Percentiles rank a stretch among this genome's conserved stretches.
Evolutionary conservation across 1,284 basidiomycete species (phyloP).

Genomic region (Agaricales sp.): DNA sequence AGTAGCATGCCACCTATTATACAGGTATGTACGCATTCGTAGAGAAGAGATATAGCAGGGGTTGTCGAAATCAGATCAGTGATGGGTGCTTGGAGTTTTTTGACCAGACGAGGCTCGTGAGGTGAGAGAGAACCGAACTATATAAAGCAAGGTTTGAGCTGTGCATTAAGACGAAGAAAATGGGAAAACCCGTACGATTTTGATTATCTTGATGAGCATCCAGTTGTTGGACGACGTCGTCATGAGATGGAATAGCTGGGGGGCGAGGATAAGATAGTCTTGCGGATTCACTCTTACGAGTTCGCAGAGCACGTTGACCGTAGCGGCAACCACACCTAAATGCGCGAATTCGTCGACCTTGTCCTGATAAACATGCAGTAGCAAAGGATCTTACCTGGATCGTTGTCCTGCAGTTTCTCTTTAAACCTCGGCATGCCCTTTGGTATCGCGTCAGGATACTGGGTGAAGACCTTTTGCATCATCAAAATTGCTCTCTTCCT

Average conservation of each 20-base stretch:
- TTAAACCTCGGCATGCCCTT: slow-evolving; percentile 64
- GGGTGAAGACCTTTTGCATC: slow-evolving; percentile 68
- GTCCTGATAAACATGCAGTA: slow-evolving; percentile 2
- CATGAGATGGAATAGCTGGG: slow-evolving; percentile 90
- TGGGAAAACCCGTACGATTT: slow-evolving; percentile 46
- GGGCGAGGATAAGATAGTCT: slow-evolving; percentile 79
- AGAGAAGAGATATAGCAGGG: slow-evolving; percentile 89
- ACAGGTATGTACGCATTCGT: slow-evolving; percentile 97
- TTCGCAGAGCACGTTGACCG: slow-evolving; percentile 93
- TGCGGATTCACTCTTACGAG: slow-evolving; percentile 71
- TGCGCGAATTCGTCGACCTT: too few species aligned
- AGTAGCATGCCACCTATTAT: slow-evolving; percentile 96
- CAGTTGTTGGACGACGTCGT: slow-evolving; percentile 96
- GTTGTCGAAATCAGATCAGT: slow-evolving; percentile 94
- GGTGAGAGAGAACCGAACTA: slow-evolving; percentile 90
- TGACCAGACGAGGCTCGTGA: slow-evolving; percentile 86
- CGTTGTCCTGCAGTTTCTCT: slow-evolving; percentile 82
- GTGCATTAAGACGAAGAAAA: slow-evolving; percentile 1
- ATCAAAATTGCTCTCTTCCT: slow-evolving; percentile 85
- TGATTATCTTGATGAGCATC: slow-evolving; percentile 99
- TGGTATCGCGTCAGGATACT: slow-evolving; percentile 68
- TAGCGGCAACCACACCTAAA: slow-evolving; percentile 82
- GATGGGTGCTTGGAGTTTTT: slow-evolving; percentile 89
- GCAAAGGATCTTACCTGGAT: slow-evolving; percentile 45
- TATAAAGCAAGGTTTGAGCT: slow-evolving; percentile 9